Conservation (phyloP, 441 rosid species). For the Mallotus repandus region DNA sequence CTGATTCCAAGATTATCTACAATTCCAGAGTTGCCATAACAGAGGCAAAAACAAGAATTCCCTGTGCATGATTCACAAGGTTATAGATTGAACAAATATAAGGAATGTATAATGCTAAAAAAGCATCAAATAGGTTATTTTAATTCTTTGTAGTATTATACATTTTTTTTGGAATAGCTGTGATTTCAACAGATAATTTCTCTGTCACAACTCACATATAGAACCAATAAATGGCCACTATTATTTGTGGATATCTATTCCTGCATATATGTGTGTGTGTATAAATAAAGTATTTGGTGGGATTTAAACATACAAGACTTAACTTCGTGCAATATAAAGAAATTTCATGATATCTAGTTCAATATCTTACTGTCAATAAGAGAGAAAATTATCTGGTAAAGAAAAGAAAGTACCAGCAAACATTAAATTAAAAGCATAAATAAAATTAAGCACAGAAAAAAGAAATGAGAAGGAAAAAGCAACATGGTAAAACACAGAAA, state of each 20-base stretch:
- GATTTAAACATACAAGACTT: background rate
- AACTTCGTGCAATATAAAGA: background rate
- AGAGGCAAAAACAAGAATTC: slow-evolving; percentile 96
- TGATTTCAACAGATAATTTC: background rate
- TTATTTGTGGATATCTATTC: slow-evolving; percentile 4
- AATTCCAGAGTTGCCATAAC: slow-evolving; percentile 98
- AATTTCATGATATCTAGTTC: background rate
- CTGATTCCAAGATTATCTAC: slow-evolving; percentile 90
- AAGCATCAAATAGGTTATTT: background rate
- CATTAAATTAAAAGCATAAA: background rate
- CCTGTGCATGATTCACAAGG: slow-evolving; percentile 43
- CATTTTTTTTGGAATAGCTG: background rate
- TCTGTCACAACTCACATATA: background rate
- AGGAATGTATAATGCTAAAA: background rate
- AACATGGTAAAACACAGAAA: background rate
- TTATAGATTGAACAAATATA: background rate
- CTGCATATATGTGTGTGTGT: too few species aligned
- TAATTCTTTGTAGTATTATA: too few species aligned
- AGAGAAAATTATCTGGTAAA: background rate
- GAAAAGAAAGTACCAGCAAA: too few species aligned
- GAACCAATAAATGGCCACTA: background rate
- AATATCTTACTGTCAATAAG: background rate
- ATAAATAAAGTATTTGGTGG: background rate
- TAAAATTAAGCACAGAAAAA: background rate
- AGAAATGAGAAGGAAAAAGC: background rate